Conservation (phyloP, 1,284 basidiomycete genomes). For the Uromyces viciae-fabae region DNA sequence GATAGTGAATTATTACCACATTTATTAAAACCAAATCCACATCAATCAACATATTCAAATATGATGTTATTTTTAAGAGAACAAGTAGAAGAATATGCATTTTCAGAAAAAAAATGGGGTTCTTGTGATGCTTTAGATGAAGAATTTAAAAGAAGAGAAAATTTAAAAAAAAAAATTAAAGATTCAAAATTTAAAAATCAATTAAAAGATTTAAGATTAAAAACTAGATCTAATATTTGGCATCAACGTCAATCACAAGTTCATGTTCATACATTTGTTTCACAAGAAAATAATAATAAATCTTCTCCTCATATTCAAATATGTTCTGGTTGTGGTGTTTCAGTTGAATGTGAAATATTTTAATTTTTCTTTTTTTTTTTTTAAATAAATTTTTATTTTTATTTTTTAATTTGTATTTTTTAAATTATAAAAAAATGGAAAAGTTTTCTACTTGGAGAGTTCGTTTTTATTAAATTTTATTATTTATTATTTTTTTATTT, state of each 20-base stretch:
- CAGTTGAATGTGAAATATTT: slow-evolving; percentile 53
- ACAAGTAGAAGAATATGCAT: slow-evolving; percentile 94
- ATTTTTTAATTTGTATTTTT: no score
- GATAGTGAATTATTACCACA: slow-evolving; percentile 91
- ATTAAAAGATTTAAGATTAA: slow-evolving; percentile 71
- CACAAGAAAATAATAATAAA: slow-evolving; percentile 60
- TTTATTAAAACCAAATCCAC: slow-evolving; percentile 90
- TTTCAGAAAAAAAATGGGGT: slow-evolving; percentile 82
- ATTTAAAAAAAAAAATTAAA: slow-evolving; percentile 83
- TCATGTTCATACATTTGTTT: slow-evolving; percentile 75
- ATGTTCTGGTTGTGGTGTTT: slow-evolving; percentile 80
- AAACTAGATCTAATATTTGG: slow-evolving; percentile 84
- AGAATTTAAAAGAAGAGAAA: slow-evolving; percentile 75
- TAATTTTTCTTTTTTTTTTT: no score
- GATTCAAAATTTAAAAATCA: slow-evolving; percentile 88
- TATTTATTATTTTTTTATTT: not conserved
- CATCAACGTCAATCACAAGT: slow-evolving; percentile 78
- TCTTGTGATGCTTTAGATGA: slow-evolving; percentile 82
- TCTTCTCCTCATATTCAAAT: slow-evolving; percentile 59
- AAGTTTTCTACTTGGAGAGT: slow-evolving; percentile 44
- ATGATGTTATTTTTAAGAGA: slow-evolving; percentile 98
- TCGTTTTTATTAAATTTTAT: not conserved
- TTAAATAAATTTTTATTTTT: no score
- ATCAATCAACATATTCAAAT: slow-evolving; percentile 92
- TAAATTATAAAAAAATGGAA: slow-evolving; percentile 15